Evolutionary conservation across 2,329 filamentous ascomycete genomes (phyloP).

Genomic region (Aspergillus thermomutatus): DNA sequence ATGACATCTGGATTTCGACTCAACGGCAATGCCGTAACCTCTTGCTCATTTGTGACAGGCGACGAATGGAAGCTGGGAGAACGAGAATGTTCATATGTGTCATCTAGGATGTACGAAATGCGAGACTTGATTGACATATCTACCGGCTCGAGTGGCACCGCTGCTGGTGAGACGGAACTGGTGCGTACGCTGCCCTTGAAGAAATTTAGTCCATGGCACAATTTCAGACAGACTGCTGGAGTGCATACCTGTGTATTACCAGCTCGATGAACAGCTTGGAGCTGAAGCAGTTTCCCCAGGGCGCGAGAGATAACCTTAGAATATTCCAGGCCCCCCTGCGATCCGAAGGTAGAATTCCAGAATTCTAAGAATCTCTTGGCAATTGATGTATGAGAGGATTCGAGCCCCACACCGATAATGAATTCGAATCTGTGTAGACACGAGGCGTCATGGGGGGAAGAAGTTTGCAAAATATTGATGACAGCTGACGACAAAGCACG

Average conservation of each 20-base stretch:
- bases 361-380: slow-evolving; percentile 52
- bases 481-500: slow-evolving; percentile 31
- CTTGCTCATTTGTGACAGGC: slow-evolving; percentile 19
- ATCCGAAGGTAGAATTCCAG: slow-evolving; percentile 71
- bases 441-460: slow-evolving; percentile 22
- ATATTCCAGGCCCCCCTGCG: slow-evolving; percentile 59
- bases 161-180: background rate
- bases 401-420: slow-evolving; percentile 52
- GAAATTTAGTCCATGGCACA: slow-evolving; percentile 1
- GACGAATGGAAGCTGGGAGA: slow-evolving; percentile 26
- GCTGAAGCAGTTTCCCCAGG: slow-evolving; percentile 56
- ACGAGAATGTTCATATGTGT: slow-evolving; percentile 7
- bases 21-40: slow-evolving; percentile 16
- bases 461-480: slow-evolving; percentile 29
- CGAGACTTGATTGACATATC: slow-evolving; percentile 11
- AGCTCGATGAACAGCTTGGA: slow-evolving; percentile 47
- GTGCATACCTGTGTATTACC: slow-evolving; percentile 24
- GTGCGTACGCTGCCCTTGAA: slow-evolving; percentile 1
- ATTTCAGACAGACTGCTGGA: slow-evolving; percentile 4
- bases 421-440: slow-evolving; percentile 51
- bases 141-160: background rate
- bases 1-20: slow-evolving; percentile 20
- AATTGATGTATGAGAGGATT: slow-evolving; percentile 50
- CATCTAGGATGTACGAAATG: slow-evolving; percentile 16
- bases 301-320: slow-evolving; percentile 61